Percentiles rank a stretch among this genome's conserved stretches.
Conservation (phyloP, 2,329 filamentous ascomycete genomes). For the Scortechinia acanthostroma region DNA sequence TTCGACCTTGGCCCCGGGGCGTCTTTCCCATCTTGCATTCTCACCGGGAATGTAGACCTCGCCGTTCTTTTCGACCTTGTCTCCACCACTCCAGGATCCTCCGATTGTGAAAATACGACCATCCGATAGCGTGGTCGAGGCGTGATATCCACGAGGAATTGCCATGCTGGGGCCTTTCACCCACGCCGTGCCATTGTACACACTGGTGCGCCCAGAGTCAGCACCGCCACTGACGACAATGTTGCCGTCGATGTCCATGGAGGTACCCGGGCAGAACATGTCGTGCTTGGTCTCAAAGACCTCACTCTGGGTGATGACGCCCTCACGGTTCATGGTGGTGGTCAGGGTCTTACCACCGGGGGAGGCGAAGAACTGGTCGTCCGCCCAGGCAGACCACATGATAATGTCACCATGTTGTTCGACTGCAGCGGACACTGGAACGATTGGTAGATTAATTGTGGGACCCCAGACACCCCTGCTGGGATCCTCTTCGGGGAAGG, state of each 20-base stretch:
- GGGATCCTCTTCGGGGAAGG: slow-evolving; percentile 8
- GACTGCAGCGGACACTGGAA: slow-evolving; percentile 17
- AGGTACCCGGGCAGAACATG: slow-evolving; percentile 51
- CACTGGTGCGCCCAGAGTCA: slow-evolving; percentile 34
- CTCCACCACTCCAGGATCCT: slow-evolving; percentile 42
- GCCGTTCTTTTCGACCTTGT: slow-evolving; percentile 38
- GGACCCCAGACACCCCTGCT: slow-evolving; percentile 19
- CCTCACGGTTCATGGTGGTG: slow-evolving; percentile 16
- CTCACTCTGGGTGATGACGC: slow-evolving; percentile 11
- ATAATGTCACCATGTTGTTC: slow-evolving; percentile 11
- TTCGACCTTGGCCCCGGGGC: slow-evolving; percentile 30
- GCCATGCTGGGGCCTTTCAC: slow-evolving; percentile 29
- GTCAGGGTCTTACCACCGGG: slow-evolving; percentile 16
- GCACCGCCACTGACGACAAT: slow-evolving; percentile 46
- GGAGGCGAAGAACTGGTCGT: neutral
- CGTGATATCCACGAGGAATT: slow-evolving; percentile 41
- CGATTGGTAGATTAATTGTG: slow-evolving; percentile 24
- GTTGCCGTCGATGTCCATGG: slow-evolving; percentile 34
- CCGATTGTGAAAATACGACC: slow-evolving; percentile 50
- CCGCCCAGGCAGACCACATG: slow-evolving; percentile 13
- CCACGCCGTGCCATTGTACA: slow-evolving; percentile 34
- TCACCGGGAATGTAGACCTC: slow-evolving; percentile 39
- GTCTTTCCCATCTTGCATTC: slow-evolving; percentile 35
- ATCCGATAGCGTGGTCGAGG: slow-evolving; percentile 37
- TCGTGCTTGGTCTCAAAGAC: slow-evolving; percentile 35